A percentile compares a stretch with the other conserved stretches of the same genome.
These are phyloP conservation scores for Tanacetum coccineum DNA, from an alignment of 129 eudicot species.

Conservation along the genomic window DNA sequence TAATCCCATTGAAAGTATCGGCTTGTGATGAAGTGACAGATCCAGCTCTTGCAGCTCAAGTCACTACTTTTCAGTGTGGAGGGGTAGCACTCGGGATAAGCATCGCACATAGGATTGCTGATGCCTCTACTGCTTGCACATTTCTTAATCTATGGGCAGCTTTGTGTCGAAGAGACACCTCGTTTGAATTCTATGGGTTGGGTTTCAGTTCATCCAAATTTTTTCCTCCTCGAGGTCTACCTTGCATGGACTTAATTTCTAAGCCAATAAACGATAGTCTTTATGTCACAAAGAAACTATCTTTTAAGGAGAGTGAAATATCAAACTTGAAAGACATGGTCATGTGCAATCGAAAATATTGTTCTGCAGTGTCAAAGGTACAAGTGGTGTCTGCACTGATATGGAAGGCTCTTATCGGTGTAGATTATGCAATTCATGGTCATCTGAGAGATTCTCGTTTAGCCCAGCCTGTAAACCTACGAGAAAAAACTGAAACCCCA, in stretches of 20 bases:
- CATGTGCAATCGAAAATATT: not conserved
- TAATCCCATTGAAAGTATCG: conserved; percentile 9
- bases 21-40: not conserved
- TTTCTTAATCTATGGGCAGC: conserved; percentile 10
- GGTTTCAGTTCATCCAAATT: not conserved
- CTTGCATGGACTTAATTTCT: not conserved
- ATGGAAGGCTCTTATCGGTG: conserved; percentile 13
- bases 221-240: conserved; percentile 19
- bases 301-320: conserved; percentile 15
- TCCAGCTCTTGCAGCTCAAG: conserved; percentile 13
- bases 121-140: not conserved
- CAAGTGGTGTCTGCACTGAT: conserved; percentile 8
- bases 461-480: not conserved
- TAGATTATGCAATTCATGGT: conserved; percentile 3
- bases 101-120: conserved; percentile 19
- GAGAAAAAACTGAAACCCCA: conserved; percentile 4
- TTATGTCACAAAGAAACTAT: conserved; percentile 12
- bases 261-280: not conserved
- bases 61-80: conserved; percentile 13
- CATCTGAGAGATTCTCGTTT: not conserved
- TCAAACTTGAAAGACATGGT: conserved; percentile 3
- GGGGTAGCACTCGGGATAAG: conserved; percentile 18
- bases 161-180: not conserved
- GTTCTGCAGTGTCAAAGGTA: not conserved
- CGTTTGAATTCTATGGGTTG: not conserved